These are phyloP conservation scores for Pseudopithomyces chartarum DNA, from an alignment of 2,329 filamentous ascomycete genomes.

Conservation along the genomic window DNA sequence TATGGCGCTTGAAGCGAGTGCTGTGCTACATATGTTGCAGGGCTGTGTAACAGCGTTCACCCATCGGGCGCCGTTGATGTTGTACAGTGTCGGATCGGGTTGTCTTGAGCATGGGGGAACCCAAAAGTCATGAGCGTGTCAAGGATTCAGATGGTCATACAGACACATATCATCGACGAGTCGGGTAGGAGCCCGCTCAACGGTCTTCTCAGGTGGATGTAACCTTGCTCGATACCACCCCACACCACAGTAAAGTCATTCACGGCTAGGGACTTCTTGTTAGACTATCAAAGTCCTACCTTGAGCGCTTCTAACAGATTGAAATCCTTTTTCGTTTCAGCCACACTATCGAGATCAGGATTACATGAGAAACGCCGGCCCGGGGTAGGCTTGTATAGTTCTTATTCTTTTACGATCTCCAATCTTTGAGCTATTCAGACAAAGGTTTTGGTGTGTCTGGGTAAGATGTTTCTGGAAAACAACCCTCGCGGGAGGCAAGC, in stretches of 20 bases:
- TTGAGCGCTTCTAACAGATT: not conserved
- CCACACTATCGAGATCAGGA: not conserved
- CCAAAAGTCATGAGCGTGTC: not conserved
- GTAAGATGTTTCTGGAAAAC: not conserved
- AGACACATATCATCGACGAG: not conserved
- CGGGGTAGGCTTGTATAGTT: not conserved
- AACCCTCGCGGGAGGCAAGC: slow-evolving; percentile 6
- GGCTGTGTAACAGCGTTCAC: not conserved
- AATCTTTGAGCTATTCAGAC: too few species aligned
- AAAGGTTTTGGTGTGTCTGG: too few species aligned
- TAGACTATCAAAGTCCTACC: not conserved
- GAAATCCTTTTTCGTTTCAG: not conserved
- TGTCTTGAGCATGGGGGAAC: not conserved
- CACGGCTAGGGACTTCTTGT: not conserved
- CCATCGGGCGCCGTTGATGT: not conserved
- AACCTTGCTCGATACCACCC: not conserved
- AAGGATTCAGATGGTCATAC: not conserved
- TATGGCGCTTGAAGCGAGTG: not conserved
- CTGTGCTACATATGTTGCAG: not conserved
- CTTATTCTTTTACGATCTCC: not conserved
- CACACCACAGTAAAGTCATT: not conserved
- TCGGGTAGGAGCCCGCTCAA: not conserved
- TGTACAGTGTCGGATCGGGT: not conserved
- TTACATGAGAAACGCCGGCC: not conserved
- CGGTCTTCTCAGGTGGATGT: not conserved